Percentiles rank a stretch among this genome's conserved stretches.
phyloP scores from a whole-genome alignment of 2,329 filamentous ascomycete species.

The Fonsecaea monophora region DNA sequence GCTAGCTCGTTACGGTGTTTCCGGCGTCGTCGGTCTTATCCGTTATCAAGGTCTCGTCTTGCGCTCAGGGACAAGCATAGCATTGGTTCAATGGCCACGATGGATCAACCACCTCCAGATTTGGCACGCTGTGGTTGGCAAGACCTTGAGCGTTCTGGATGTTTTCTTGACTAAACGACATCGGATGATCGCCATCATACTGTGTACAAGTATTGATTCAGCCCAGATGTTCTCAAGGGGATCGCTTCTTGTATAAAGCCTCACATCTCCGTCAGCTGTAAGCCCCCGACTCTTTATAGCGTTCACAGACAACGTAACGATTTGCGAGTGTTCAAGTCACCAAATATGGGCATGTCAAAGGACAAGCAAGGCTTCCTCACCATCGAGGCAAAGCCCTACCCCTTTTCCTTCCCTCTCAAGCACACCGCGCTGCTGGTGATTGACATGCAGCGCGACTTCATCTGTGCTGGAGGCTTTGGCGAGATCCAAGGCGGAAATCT shows the following conservation, averaged over 20 bases:
- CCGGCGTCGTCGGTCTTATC: slow-evolving; percentile 24
- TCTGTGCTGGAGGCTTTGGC: slow-evolving; percentile 59
- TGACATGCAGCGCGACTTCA: slow-evolving; percentile 61
- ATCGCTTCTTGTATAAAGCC: slow-evolving; percentile 8
- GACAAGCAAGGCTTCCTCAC: slow-evolving; percentile 75
- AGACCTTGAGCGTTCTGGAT: slow-evolving; percentile 5
- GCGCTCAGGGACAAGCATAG: background rate
- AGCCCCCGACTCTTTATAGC: background rate
- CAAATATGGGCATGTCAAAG: slow-evolving; percentile 41
- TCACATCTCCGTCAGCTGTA: slow-evolving; percentile 18
- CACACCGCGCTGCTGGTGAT: slow-evolving; percentile 59
- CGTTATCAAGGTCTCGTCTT: slow-evolving; percentile 9
- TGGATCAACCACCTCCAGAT: background rate
- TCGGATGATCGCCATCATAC: slow-evolving; percentile 4
- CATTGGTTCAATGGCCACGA: background rate
- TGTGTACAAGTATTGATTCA: background rate
- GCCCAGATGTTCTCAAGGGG: background rate
- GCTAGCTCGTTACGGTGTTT: slow-evolving; percentile 14
- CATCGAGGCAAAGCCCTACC: slow-evolving; percentile 69
- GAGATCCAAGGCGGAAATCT: slow-evolving; percentile 58
- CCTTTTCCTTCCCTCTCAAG: slow-evolving; percentile 55
- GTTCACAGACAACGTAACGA: background rate
- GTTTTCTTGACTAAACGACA: slow-evolving; percentile 25
- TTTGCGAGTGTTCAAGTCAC: background rate
- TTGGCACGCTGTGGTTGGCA: background rate